These are phyloP conservation scores for Urostyla sp. DNA, from an alignment of 73 alveolate species.

Conservation along the genomic window DNA sequence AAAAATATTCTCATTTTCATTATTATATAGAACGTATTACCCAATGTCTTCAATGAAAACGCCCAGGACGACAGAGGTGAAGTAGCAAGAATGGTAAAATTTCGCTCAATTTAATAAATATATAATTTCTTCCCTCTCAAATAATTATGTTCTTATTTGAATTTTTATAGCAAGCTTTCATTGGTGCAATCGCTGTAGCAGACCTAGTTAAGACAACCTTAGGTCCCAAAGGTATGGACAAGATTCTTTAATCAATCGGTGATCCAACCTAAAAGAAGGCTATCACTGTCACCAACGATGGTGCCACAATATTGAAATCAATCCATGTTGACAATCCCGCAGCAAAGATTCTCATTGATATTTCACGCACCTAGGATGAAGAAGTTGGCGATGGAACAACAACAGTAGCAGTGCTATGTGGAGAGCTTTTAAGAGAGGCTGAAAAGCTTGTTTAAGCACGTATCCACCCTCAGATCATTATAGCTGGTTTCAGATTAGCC, in stretches of 20 bases:
- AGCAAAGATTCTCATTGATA: conserved; percentile 96
- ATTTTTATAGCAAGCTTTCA: conserved; percentile 91
- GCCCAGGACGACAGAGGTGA: conserved; percentile 91
- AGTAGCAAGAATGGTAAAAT: conserved; percentile 91
- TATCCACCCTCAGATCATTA: conserved; percentile 95
- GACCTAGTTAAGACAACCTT: conserved; percentile 97
- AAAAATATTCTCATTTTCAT: too few species aligned
- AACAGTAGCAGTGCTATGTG: conserved; percentile 96
- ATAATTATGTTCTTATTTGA: background rate
- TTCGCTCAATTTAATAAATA: conserved; percentile 10
- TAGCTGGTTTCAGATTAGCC: conserved; percentile 95
- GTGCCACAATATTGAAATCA: conserved; percentile 96
- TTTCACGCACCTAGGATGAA: conserved; percentile 96
- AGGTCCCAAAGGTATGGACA: conserved; percentile 99
- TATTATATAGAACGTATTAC: conserved; percentile 85
- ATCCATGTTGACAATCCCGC: conserved; percentile 98
- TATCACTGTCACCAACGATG: conserved; percentile 96
- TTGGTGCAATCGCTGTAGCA: conserved; percentile 99
- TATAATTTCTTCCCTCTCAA: background rate
- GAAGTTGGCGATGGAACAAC: conserved; percentile 99
- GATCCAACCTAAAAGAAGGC: conserved; percentile 83
- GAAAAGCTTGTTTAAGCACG: conserved; percentile 88
- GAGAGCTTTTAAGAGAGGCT: conserved; percentile 97
- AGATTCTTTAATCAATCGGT: conserved; percentile 89
- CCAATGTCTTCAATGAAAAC: conserved; percentile 81